phyloP scores from a whole-genome alignment of 345 rosid genomes.

The Dovyalis caffra region DNA sequence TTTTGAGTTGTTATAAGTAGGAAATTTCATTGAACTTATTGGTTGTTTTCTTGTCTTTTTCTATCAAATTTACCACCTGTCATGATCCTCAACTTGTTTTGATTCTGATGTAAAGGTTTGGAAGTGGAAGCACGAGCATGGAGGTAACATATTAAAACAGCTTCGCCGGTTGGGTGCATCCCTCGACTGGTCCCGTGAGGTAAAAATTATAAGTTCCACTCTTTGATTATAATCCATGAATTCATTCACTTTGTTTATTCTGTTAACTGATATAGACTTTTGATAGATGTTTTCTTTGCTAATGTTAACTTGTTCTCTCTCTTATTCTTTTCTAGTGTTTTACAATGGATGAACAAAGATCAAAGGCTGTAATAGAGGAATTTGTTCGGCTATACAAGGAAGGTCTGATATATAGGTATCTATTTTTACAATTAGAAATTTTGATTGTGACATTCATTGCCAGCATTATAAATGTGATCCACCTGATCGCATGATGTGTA shows the following conservation, averaged over 20 bases:
- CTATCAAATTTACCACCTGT: not conserved
- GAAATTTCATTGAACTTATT: not conserved
- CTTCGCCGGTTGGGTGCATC: conserved; percentile 82
- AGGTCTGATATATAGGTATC: conserved; percentile 82
- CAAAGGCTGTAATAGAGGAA: conserved; percentile 86
- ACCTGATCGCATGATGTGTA: no score
- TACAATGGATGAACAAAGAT: conserved; percentile 92
- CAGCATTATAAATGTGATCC: no score
- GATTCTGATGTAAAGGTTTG: conserved; percentile 57
- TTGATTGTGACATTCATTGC: not conserved
- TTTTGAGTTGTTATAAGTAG: conserved; percentile 3
- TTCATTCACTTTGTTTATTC: no score
- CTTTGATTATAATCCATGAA: not conserved
- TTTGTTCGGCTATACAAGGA: conserved; percentile 70
- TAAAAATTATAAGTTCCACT: conserved; percentile 17
- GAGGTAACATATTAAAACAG: conserved; percentile 72
- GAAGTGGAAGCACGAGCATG: conserved; percentile 85
- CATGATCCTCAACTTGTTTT: not conserved
- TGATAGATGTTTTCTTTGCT: not conserved
- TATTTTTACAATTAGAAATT: not conserved
- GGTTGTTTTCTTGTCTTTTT: conserved; percentile 4
- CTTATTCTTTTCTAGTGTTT: conserved; percentile 55
- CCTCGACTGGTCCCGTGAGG: conserved; percentile 99
- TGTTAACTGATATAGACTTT: no score
- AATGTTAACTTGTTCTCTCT: conserved; percentile 2